Conservation (phyloP, 148 eudicot genomes). For the Bassia scoparia region DNA sequence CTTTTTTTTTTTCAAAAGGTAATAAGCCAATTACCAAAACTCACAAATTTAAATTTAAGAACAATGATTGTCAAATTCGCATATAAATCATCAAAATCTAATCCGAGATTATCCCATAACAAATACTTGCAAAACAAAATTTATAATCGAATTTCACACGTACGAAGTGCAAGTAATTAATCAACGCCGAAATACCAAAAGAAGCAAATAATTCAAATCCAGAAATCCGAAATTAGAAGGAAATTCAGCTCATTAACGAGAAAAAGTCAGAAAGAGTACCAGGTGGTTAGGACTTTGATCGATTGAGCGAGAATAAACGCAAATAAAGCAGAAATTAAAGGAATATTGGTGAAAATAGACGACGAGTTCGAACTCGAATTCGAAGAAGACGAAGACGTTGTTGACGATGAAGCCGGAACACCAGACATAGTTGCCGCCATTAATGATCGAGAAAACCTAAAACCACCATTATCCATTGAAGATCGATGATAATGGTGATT, state of each 20-base stretch:
- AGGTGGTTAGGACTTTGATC: constrained; percentile 50
- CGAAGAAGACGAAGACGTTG: constrained; percentile 10
- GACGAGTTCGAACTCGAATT: constrained; percentile 15
- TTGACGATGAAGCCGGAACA: constrained; percentile 25
- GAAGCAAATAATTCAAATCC: constrained; percentile 2
- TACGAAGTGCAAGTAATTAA: background rate
- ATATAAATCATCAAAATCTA: too few relatives aligned
- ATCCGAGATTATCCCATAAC: background rate
- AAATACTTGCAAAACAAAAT: background rate
- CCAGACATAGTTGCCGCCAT: constrained; percentile 28
- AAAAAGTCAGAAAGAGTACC: constrained; percentile 35
- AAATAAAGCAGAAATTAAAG: constrained; percentile 54
- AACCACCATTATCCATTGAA: constrained; percentile 24
- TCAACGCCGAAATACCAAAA: background rate
- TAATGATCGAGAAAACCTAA: constrained; percentile 31
- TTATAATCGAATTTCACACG: background rate
- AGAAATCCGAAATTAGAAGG: background rate
- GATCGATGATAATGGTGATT: background rate
- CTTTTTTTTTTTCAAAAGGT: too few relatives aligned
- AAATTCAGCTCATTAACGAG: background rate
- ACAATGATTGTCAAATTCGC: too few relatives aligned
- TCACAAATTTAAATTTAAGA: background rate
- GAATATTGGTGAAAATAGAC: constrained; percentile 36
- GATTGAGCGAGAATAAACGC: constrained; percentile 67
- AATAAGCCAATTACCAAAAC: background rate